Percentiles rank a stretch among this genome's conserved stretches.
Conservation (phyloP, 1,284 basidiomycete genomes). For the Waitea zeae region DNA sequence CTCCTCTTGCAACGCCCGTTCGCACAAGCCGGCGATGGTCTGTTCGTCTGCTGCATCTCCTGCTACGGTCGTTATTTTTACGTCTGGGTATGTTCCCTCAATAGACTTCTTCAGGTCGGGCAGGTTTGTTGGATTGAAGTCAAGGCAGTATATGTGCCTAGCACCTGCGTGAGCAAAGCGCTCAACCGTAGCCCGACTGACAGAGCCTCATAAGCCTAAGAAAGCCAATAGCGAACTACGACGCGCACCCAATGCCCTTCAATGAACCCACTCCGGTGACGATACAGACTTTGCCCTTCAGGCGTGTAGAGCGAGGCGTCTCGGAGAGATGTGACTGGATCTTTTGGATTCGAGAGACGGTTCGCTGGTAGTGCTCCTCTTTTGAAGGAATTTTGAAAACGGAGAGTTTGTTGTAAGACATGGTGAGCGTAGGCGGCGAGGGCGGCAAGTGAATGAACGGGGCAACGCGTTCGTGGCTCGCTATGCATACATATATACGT, state of each 20-base stretch:
- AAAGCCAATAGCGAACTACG: not conserved
- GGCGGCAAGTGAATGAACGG: no score
- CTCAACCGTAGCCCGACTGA: not conserved
- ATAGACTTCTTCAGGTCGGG: slow-evolving; percentile 57
- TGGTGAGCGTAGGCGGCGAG: no score
- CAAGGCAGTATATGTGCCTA: slow-evolving; percentile 70
- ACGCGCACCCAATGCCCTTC: slow-evolving; percentile 66
- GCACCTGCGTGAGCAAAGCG: slow-evolving; percentile 36
- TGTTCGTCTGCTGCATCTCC: slow-evolving; percentile 75
- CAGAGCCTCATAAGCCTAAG: slow-evolving; percentile 1
- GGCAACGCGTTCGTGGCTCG: no score
- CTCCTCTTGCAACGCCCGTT: slow-evolving; percentile 61
- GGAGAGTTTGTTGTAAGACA: no score
- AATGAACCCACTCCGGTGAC: slow-evolving; percentile 77
- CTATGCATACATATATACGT: no score
- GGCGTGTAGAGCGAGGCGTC: slow-evolving; percentile 33
- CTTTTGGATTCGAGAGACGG: slow-evolving; percentile 43
- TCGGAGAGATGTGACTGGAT: slow-evolving; percentile 55
- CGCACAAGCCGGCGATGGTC: slow-evolving; percentile 54
- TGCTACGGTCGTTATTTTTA: slow-evolving; percentile 56
- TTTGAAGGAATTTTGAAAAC: no score
- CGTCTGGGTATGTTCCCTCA: slow-evolving; percentile 51
- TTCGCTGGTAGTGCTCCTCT: slow-evolving; percentile 37
- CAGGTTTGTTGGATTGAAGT: slow-evolving; percentile 58
- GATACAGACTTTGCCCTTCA: slow-evolving; percentile 76